These are phyloP conservation scores for Tuber microsphaerosporum DNA, from an alignment of 495 filamentous ascomycete genomes.

Conservation along the genomic window DNA sequence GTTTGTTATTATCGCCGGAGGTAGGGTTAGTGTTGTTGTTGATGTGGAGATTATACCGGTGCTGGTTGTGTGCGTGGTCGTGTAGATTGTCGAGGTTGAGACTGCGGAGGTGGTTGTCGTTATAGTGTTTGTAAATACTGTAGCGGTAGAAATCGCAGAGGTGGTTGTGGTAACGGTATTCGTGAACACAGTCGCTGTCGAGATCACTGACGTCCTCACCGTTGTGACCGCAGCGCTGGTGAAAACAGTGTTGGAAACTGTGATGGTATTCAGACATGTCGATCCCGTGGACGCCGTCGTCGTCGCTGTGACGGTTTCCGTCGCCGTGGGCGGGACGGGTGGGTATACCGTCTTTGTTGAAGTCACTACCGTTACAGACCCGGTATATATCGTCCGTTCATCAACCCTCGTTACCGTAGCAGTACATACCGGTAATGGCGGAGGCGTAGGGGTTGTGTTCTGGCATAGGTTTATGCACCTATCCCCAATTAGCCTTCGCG, in stretches of 20 bases:
- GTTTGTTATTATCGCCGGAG: too few relatives aligned
- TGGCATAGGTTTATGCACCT: constrained; percentile 1
- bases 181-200: background rate
- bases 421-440: background rate
- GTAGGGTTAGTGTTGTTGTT: background rate
- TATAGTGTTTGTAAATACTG: background rate
- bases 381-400: background rate
- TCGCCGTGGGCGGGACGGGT: background rate
- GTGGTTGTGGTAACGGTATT: background rate
- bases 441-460: background rate
- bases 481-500: background rate
- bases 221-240: background rate
- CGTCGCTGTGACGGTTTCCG: background rate
- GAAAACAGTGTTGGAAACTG: background rate
- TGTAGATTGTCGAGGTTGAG: background rate
- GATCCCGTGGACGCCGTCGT: background rate
- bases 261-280: background rate
- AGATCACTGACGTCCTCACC: background rate
- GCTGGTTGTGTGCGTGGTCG: background rate
- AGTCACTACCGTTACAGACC: background rate
- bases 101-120: background rate
- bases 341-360: background rate
- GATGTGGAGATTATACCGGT: background rate
- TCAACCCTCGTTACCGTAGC: background rate
- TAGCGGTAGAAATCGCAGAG: background rate